Conservation (phyloP, 1,139 yeast species). For the Sugiyamaella japonica region DNA sequence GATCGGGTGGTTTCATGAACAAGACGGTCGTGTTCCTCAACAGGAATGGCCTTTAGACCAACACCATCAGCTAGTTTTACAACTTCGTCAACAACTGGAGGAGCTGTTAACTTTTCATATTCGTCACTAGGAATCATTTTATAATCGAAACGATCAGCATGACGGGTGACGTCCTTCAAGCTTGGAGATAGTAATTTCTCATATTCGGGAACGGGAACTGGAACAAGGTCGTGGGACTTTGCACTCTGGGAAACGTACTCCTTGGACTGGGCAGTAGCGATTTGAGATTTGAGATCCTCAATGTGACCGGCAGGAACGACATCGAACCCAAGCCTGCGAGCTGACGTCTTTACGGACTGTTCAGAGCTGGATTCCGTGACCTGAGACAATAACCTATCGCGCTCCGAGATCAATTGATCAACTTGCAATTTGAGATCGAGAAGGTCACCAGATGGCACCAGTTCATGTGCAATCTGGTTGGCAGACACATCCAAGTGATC, state of each 20-base stretch:
- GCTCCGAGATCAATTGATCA: neutral
- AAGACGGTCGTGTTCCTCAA: constrained; percentile 20
- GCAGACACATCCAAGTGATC: constrained; percentile 36
- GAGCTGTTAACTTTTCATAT: constrained; percentile 26
- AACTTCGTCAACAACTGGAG: constrained; percentile 33
- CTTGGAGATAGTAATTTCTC: constrained; percentile 23
- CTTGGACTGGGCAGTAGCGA: constrained; percentile 27
- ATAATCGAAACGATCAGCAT: constrained; percentile 35
- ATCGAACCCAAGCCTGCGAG: constrained; percentile 36
- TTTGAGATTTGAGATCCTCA: constrained; percentile 14
- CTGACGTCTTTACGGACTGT: constrained; percentile 29
- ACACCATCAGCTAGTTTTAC: constrained; percentile 31
- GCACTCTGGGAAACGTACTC: constrained; percentile 33
- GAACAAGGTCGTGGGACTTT: constrained; percentile 22
- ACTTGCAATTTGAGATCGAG: constrained; percentile 1
- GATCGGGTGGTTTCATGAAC: constrained; percentile 19
- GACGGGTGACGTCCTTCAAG: constrained; percentile 13
- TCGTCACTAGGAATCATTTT: constrained; percentile 33
- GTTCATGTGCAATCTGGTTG: constrained; percentile 33
- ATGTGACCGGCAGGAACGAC: constrained; percentile 5
- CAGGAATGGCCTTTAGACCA: constrained; percentile 27
- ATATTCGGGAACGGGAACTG: constrained; percentile 32
- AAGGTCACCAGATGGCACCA: constrained; percentile 3
- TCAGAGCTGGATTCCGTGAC: neutral
- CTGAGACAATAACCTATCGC: neutral